Conservation (phyloP, 352 stramenopile species). For the Blastocystis sp. region DNA sequence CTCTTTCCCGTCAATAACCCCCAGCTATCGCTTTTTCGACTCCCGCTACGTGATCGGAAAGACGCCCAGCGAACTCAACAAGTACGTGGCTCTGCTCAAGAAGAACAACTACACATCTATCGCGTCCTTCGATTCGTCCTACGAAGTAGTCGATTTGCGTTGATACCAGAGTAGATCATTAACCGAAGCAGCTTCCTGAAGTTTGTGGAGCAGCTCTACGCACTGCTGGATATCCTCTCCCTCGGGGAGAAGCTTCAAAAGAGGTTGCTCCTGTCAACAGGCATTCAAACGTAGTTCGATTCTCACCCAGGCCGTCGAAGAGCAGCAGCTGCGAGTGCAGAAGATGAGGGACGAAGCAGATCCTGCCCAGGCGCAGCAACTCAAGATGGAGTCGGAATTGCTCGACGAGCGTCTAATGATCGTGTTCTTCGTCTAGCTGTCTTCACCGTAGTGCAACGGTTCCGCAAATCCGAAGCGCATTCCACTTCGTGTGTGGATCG, state of each 20-base stretch:
- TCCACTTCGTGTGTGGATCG: constrained; percentile 37
- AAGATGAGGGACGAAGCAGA: constrained; percentile 20
- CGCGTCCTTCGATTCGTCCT: constrained; percentile 17
- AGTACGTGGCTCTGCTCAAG: constrained; percentile 6
- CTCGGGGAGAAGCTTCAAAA: constrained; percentile 38
- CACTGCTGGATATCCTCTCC: constrained; percentile 10
- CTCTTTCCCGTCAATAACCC: background rate
- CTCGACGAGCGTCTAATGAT: constrained; percentile 19
- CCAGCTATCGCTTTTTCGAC: constrained; percentile 64
- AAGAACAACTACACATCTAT: constrained; percentile 45
- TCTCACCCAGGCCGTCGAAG: constrained; percentile 5
- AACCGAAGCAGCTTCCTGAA: constrained; percentile 38
- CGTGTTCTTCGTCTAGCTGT: background rate
- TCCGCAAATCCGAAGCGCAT: background rate
- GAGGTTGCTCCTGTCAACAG: background rate
- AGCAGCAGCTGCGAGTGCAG: constrained; percentile 15
- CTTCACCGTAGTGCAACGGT: constrained; percentile 2
- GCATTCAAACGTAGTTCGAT: constrained; percentile 14
- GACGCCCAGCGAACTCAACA: constrained; percentile 55
- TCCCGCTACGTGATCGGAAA: constrained; percentile 15
- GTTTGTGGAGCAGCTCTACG: constrained; percentile 26
- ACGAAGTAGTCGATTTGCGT: background rate
- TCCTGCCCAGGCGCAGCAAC: constrained; percentile 2
- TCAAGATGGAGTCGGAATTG: background rate
- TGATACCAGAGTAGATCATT: constrained; percentile 28